Conservation (phyloP, 2,329 filamentous ascomycete species). For the Dactylellina cionopaga region DNA sequence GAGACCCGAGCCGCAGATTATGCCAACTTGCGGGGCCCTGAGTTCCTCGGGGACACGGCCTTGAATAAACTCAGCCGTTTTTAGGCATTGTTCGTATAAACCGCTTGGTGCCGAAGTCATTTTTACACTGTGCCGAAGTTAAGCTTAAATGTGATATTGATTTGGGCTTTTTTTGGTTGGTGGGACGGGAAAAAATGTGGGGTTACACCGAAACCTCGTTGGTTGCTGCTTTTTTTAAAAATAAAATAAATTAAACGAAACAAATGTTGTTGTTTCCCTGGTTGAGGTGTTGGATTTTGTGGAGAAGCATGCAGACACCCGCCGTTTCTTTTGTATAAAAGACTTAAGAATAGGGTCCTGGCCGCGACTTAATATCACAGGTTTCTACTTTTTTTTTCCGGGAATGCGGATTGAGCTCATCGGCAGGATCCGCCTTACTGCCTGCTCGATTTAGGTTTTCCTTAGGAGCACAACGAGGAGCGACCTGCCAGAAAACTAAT, state of each 20-base stretch:
- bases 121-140: slow-evolving; percentile 25
- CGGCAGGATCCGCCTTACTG: slow-evolving; percentile 32
- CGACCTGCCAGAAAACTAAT: neutral
- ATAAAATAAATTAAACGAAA: too few relatives aligned
- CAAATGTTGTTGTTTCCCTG: too few relatives aligned
- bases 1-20: slow-evolving; percentile 73
- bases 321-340: too few relatives aligned
- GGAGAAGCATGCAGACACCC: too few relatives aligned
- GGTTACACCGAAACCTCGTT: slow-evolving; percentile 25
- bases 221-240: neutral
- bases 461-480: neutral
- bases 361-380: neutral
- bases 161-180: neutral
- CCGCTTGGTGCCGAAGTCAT: slow-evolving; percentile 46
- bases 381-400: slow-evolving; percentile 3
- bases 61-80: slow-evolving; percentile 66
- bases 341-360: too few relatives aligned
- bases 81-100: slow-evolving; percentile 63
- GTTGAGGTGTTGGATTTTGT: slow-evolving; percentile 31
- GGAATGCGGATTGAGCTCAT: slow-evolving; percentile 22
- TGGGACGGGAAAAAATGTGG: slow-evolving; percentile 18
- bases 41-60: slow-evolving; percentile 64
- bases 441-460: slow-evolving; percentile 35
- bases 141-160: slow-evolving; percentile 45
- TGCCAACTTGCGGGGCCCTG: slow-evolving; percentile 69